Base-by-base conservation (phyloP, 2,329 filamentous ascomycete species). In the Fusarium sp. region DNA sequence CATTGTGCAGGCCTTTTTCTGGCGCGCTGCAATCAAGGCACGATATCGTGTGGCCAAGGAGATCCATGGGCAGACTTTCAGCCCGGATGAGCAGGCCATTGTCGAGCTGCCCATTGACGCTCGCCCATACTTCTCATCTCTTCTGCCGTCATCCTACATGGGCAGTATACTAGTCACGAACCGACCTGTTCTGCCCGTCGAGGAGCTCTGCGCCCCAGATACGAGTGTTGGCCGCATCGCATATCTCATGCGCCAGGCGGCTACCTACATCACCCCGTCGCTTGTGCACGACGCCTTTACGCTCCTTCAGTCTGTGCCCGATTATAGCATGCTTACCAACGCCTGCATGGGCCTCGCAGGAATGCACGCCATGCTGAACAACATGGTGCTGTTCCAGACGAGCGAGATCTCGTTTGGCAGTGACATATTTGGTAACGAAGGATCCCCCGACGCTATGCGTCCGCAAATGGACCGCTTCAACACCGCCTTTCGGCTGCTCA, bases 1-100 rank as follows among this genome's bases (percentile, higher is more conserved):
- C 44, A 79, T 82, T 9, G 67, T 82, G 2, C 79, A 82, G 62
- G 81, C 81, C 1, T 79, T 82, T 51, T 77, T 82, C 62, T 83
- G 81, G 81, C 77, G 79, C 1, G 73, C 76, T 0, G 74, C 79
- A 1, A 75, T 82, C 43, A 72, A 76, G 18, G 77, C 80, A 1
- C 74, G 81, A 12, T 78, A 79, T 41, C 77, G 75, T 2, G 78
- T 80, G 2, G 78, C 74, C 3, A 74, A 56, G n/a, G 66, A 71
- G 11, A 60, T 72, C 3, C 62, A 67, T 0, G 58, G 73, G 27
- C 41, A 72, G 13, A 70, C 62, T 2, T 69, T 68, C 6, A 30
- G 46, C 0, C 62, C 73, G 1, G 71, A 77, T 8, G 74, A 77
- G 8, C 52, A 72, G 9, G 77, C 78, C 1, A 78, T 80, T 39